Conservation (phyloP, 129 eudicot species). For the Chrysanthemum lavandulifolium region DNA sequence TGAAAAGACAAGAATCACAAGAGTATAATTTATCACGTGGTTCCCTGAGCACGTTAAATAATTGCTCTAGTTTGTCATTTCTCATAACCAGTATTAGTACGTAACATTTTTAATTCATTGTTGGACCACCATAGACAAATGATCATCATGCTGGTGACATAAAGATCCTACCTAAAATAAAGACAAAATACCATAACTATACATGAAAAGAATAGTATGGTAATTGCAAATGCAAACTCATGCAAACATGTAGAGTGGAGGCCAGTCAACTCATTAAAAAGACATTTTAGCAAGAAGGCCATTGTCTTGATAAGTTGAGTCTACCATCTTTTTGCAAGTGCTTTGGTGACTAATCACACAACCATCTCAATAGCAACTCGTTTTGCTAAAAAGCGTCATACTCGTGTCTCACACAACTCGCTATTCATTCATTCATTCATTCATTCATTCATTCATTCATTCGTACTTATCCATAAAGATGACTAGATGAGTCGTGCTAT, state of each 20-base stretch:
- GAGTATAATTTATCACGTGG: too few species aligned
- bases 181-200: too few species aligned
- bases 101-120: too few species aligned
- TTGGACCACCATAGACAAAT: too few species aligned
- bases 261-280: conserved; percentile 5
- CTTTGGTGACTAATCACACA: conserved; percentile 21
- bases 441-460: neutral
- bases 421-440: neutral
- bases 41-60: too few species aligned
- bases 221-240: neutral
- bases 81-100: too few species aligned
- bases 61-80: too few species aligned
- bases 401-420: conserved; percentile 24
- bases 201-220: too few species aligned
- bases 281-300: conserved; percentile 11
- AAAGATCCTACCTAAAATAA: too few species aligned
- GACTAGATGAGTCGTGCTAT: conserved; percentile 15
- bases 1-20: too few species aligned
- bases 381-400: neutral
- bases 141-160: too few species aligned
- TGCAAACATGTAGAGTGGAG: conserved; percentile 24
- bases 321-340: conserved; percentile 11
- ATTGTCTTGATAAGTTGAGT: neutral
- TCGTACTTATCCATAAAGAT: conserved; percentile 10
- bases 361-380: conserved; percentile 11